phyloP scores from a whole-genome alignment of 352 stramenopile genomes.

The Blastocystis sp. region DNA sequence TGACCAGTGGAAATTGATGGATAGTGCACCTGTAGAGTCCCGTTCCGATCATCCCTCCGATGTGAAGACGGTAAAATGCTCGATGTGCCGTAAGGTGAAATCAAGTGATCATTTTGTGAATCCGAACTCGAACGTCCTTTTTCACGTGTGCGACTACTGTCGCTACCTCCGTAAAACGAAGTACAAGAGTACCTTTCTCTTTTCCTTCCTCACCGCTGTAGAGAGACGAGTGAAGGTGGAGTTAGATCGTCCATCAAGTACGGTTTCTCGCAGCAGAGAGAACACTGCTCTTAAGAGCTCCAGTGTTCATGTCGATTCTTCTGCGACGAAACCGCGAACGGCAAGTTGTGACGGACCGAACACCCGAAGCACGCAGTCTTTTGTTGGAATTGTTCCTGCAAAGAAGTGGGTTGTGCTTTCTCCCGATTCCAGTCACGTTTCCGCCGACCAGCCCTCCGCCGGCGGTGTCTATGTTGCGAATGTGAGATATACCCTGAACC shows the following conservation, averaged over 20 bases:
- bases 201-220: slow-evolving; percentile 7
- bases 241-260: slow-evolving; percentile 31
- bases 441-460: background rate
- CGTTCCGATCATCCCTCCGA: background rate
- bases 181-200: slow-evolving; percentile 43
- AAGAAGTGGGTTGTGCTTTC: slow-evolving; percentile 58
- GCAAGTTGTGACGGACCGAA: background rate
- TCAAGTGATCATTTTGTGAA: slow-evolving; percentile 71
- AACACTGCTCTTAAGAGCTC: slow-evolving; percentile 14
- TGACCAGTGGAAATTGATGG: slow-evolving; percentile 7
- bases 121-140: slow-evolving; percentile 42
- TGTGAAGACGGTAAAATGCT: slow-evolving; percentile 70
- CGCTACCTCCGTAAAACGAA: slow-evolving; percentile 66
- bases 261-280: slow-evolving; percentile 22
- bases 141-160: slow-evolving; percentile 67
- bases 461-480: background rate
- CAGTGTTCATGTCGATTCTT: background rate
- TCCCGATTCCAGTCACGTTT: background rate
- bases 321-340: background rate
- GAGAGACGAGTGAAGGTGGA: slow-evolving; percentile 63
- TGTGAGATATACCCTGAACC: slow-evolving; percentile 43
- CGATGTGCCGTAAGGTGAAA: slow-evolving; percentile 70
- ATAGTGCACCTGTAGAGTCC: background rate
- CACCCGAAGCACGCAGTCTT: background rate
- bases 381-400: slow-evolving; percentile 21